Base-by-base conservation (phyloP, 2,329 filamentous ascomycete species). In the Chaetomiaceae sp. region DNA sequence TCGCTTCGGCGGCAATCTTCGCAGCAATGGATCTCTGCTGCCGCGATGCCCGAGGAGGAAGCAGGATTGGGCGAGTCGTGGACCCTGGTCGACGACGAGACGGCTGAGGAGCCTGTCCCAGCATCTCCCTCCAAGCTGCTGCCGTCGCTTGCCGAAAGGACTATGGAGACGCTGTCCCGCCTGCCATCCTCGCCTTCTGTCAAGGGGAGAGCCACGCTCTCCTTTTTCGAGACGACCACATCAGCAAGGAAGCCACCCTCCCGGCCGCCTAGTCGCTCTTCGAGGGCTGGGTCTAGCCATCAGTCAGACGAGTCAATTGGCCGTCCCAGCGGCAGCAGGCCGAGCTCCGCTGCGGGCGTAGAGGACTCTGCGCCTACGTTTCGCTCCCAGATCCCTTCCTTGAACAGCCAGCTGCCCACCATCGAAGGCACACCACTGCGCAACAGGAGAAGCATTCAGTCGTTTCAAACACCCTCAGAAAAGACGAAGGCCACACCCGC, bases 111-210 rank as follows among this genome's bases (percentile, higher is more conserved):
- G 5, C 23, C 41, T 8, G 12, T 19, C 4, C 41, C 52, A 7
- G 6, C 42, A 14, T 55, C 55, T 9, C 43, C 56, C 20, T 50
- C 55, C 23, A 60, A 66, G 27, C 63, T 69, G 1, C 63, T 70
- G 47, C 74, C 79, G 45, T 91, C 88, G 0, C 73, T 96, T 4
- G 83, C 86, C 0, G 91, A 96, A 60, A 77, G 92, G 51, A 95
- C 91, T 0, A 84, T 95, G 37, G 89, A 95, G 65, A 95, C 89
- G 0, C 72, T 96, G 5, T 79, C 89, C 3, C 80, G 83, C 41
- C 73, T 96, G 25, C 87, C 90, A 0, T 82, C 87, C 0, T 93
- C 90, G 0, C 90, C 91, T 4, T 81, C 80, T 0, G 67, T 86
- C 40, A 80, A 76, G 46, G 81, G 81, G 52, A 81, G 83, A 48